phyloP scores from a whole-genome alignment of 371 early-diverging fungal species.

The Circinella minor region DNA sequence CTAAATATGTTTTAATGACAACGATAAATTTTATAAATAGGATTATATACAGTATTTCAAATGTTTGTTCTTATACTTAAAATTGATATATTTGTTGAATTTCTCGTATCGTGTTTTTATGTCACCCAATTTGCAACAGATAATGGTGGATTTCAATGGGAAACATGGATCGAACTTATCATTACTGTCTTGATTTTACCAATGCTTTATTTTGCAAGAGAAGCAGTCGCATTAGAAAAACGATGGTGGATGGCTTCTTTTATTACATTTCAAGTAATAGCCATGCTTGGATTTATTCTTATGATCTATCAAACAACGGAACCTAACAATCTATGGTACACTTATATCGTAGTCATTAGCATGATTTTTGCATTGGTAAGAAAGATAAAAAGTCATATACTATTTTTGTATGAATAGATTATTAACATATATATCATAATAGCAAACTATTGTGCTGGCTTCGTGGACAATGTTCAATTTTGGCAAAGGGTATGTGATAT shows the following conservation, averaged over 20 bases:
- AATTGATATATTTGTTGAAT: conserved; percentile 36
- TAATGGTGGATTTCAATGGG: conserved; percentile 20
- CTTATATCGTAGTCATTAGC: conserved; percentile 46
- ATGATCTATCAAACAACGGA: conserved; percentile 33
- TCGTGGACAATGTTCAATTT: conserved; percentile 41
- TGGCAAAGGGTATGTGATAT: conserved; percentile 25
- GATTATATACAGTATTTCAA: conserved; percentile 45
- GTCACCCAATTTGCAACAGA: conserved; percentile 28
- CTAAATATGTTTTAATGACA: no score
- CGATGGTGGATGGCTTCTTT: conserved; percentile 37
- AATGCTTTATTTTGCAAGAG: conserved; percentile 46
- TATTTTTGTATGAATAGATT: no score
- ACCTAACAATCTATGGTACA: conserved; percentile 36
- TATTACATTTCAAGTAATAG: conserved; percentile 41
- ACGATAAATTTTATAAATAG: conserved; percentile 16
- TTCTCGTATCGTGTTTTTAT: conserved; percentile 34
- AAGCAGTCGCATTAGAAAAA: conserved; percentile 41
- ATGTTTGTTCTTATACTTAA: conserved; percentile 38
- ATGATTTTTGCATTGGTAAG: conserved; percentile 42
- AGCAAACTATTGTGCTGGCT: neutral
- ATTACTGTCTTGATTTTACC: conserved; percentile 45
- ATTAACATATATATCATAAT: neutral
- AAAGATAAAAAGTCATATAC: neutral
- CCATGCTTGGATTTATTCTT: conserved; percentile 40
- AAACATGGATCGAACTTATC: conserved; percentile 30